Base-by-base conservation (phyloP, 257 asterid species). In the Solanum sparsipilum region DNA sequence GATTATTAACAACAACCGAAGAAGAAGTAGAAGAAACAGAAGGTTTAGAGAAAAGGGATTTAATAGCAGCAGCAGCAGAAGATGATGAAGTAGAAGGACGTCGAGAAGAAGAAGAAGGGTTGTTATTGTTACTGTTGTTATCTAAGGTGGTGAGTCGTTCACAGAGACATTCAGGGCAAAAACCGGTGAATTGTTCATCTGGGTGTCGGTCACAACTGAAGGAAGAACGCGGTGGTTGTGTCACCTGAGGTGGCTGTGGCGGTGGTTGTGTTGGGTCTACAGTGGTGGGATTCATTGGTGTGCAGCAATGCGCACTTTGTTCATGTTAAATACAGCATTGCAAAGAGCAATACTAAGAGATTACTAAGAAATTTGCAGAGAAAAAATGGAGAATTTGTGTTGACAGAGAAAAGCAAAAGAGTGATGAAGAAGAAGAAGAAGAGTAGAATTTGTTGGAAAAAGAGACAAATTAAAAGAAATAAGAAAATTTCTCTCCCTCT, bases 171-270 rank as follows among this genome's bases (percentile, higher is more conserved):
- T 95, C 92, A 13, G 94, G 95, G 71, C 98, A 94, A 89, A 94
- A 94, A 3, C 95, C 96, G 20, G 92, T 89, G 92, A 93, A 94
- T 75, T 93, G 92, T 91, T 94, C 96, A 63, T 76, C 78, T 0
- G 98, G 96, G 90, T 93, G 96, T 72, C 93, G 94, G 93, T 91
- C 93, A 88, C 98, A 94, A 67, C 94, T 92, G 93, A 93, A 93
- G 8, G 95, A 92, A 18, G 95, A 91, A 21, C 94, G 94, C 87
- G 91, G 98, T 63, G 96, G 98, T 91, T 93, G 96, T 68, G 93
- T 91, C 87, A 90, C 92, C 84, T 29, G 89, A 12, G 86, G 95
- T 7, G 93, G 96, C 83, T 93, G 94, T 16, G 94, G 96, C 73
- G 95, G 90, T 27, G 87, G 90, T 29, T 86, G 95, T 5, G 93